Evolutionary conservation across 116 monocot genomes (phyloP), one percentile per base, ranked within the genome.

Genomic region (Papilionanthe hybrid): DNA sequence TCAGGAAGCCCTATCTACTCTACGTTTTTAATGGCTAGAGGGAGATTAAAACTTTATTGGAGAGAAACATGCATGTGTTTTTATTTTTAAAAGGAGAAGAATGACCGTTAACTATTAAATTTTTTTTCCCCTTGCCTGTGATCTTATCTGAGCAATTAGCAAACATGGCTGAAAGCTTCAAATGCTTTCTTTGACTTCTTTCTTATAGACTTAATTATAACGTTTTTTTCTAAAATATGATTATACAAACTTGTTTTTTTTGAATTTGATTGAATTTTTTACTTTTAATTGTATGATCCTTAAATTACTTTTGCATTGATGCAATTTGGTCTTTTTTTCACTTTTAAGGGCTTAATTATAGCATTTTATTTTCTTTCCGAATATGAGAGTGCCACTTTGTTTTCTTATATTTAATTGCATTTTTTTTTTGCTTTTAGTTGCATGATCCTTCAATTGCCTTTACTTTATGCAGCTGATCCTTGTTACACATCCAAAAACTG

Each of bases 291-390:
- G 9, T 18, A 20, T 32, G 15, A 55, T 57, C 11, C 8, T 73
- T 18, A 5, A 76, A 47, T 37, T 53, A 66, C 17, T 49, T 75
- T 80, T 58, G 9, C 69, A n/a, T 82, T 72, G n/a, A 28, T 86
- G 83, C 86, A 37, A 96, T 94, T 71, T 94, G 66, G 94, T 94
- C 77, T 83, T 96, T 78, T 82, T 94, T 72, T 92, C 94, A 75
- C 90, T 92, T 84, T 89, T 90, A 63, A 96, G 85, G 73, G 87
- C 88, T 63, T 53, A 53, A 15, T 15, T 53, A 53, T 53, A 53
- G 17, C 18, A 53, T 2, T 53, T 53, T n/a, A n/a, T n/a, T 53
- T 53, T 23, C 9, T 65, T 65, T 25, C 13, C 13, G 12, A 53
- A 53, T 17, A 3, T 53, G 53, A 53, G 53, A 53, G 17, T 53